Percentiles rank a stretch among this genome's conserved stretches.
These are phyloP conservation scores for Forsythia suspensa DNA, from an alignment of 257 asterid species.

Conservation along the genomic window DNA sequence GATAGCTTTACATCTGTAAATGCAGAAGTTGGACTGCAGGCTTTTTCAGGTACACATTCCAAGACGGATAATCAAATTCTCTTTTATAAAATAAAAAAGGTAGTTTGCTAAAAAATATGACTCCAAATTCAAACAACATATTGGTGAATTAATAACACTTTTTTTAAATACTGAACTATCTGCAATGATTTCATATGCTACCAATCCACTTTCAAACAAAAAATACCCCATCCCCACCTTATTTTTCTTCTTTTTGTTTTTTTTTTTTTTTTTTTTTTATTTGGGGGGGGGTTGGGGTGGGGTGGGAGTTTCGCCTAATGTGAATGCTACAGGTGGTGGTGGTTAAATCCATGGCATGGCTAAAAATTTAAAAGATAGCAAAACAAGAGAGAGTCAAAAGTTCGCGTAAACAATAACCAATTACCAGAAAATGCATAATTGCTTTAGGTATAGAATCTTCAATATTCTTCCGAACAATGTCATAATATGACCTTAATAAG, in stretches of 20 bases:
- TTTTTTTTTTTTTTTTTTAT: background rate
- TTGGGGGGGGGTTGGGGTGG: background rate
- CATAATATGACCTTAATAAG: conserved; percentile 62
- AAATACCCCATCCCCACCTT: background rate
- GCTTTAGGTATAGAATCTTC: conserved; percentile 77
- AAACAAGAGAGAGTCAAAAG: conserved; percentile 10
- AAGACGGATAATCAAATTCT: background rate
- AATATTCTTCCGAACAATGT: conserved; percentile 65
- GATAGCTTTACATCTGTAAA: background rate
- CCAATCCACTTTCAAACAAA: background rate
- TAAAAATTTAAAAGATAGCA: background rate
- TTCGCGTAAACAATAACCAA: background rate
- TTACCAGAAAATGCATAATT: conserved; percentile 78
- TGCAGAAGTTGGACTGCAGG: background rate
- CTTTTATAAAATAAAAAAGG: background rate
- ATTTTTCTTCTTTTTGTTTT: background rate
- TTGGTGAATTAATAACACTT: background rate
- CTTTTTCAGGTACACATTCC: background rate
- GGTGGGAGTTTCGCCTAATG: background rate
- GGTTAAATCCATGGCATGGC: background rate
- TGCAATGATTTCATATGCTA: background rate
- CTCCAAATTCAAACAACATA: background rate
- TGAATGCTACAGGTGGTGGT: background rate
- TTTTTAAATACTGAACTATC: background rate
- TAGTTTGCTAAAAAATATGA: background rate